phyloP scores from a whole-genome alignment of 768 basidiomycete species.

The Lyophyllum semitale region DNA sequence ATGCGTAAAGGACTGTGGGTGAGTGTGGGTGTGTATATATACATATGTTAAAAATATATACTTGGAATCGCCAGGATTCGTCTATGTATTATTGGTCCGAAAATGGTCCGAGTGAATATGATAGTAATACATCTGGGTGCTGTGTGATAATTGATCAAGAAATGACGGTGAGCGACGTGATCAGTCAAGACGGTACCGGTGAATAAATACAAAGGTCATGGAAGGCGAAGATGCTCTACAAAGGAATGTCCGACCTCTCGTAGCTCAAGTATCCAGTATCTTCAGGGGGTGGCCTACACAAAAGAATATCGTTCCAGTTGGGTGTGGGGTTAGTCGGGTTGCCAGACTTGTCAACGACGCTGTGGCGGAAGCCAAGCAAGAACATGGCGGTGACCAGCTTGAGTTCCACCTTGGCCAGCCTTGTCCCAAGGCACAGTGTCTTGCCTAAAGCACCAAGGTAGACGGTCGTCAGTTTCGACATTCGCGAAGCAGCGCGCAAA shows the following conservation, averaged over 20 bases:
- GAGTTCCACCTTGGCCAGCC: constrained; percentile 73
- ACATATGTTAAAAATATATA: constrained; percentile 25
- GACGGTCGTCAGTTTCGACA: constrained; percentile 11
- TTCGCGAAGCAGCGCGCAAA: constrained; percentile 18
- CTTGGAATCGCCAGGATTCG: constrained; percentile 10
- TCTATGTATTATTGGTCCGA: constrained; percentile 14
- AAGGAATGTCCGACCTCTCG: constrained; percentile 33
- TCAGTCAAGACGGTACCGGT: constrained; percentile 3
- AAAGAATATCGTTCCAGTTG: constrained; percentile 78
- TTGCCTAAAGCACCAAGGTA: constrained; percentile 47
- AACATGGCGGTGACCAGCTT: constrained; percentile 73
- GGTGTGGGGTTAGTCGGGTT: constrained; percentile 46
- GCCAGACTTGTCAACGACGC: constrained; percentile 56
- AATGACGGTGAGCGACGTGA: constrained; percentile 3
- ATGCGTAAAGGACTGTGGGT: background rate
- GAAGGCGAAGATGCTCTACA: constrained; percentile 25
- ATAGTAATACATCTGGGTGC: background rate
- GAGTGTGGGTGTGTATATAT: constrained; percentile 11
- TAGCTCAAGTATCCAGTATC: constrained; percentile 59
- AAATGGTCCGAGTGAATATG: constrained; percentile 6
- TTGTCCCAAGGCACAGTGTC: constrained; percentile 70
- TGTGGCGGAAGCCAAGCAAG: constrained; percentile 62
- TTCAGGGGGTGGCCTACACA: constrained; percentile 58
- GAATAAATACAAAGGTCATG: constrained; percentile 2
- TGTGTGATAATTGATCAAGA: constrained; percentile 2